Evolutionary conservation across 106 monocot genomes (phyloP), one percentile per base, ranked within the genome.

Genomic region (Alisma plantagoaquatica): DNA sequence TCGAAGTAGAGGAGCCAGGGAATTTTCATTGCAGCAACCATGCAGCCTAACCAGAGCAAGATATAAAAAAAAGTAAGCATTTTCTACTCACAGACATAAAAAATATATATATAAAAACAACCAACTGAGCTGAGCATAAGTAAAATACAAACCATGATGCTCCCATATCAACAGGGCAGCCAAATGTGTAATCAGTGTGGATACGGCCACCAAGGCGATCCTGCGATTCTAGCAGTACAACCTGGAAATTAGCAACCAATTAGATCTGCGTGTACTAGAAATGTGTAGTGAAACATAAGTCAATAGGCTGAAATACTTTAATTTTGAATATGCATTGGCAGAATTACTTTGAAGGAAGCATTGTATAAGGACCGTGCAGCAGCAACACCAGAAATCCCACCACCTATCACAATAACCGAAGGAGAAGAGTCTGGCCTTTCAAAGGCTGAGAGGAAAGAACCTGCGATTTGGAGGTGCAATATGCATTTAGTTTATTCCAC

Each of bases 121-220:
- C n/a, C n/a, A n/a, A n/a, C n/a, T n/a, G n/a, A n/a, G n/a, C n/a
- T n/a, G n/a, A n/a, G n/a, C n/a, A 6, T 9, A 12, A 55, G 46
- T n/a, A 29, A 53, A 23, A 17, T 65, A 68, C 67, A 60, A 56
- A 69, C 92, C 94, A 96, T 62, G 88, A 88, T 48, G 94, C 94
- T 59, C 94, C 94, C 84, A 96, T 80, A 53, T 96, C 94, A 73
- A 96, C 73, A 21, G 94, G 94, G 50, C 84, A 96, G n/a, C 84
- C 84, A 70, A 96, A 96, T 33, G 84, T 75, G 68, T 88, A 96
- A 27, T 96, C 88, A 31, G 94, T 96, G 53, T 96, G 70, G 35
- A 88, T 78, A 12, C 94, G 81, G 10, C 94, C 94, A 59, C 94
- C 94, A 61, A 96, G 65, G 12, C 94, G 80, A 59, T 73, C 61